A percentile compares a stretch with the other conserved stretches of the same genome.
These are phyloP conservation scores for Solanum microdontum DNA, from an alignment of 257 asterid genomes.

Conservation along the genomic window DNA sequence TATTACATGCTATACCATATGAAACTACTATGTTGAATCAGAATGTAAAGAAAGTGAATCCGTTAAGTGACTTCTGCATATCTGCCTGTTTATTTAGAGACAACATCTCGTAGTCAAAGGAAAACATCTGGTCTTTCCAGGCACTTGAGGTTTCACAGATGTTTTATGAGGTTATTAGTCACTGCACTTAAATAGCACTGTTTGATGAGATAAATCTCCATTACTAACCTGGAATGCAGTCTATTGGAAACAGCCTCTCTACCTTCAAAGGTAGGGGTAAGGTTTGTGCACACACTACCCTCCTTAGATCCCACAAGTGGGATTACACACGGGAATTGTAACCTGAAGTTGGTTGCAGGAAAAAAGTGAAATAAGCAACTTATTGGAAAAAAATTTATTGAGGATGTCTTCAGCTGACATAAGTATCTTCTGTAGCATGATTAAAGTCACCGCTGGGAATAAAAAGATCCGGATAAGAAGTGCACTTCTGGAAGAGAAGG, in stretches of 20 bases:
- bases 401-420: not conserved
- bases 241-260: not conserved
- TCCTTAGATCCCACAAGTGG: not conserved
- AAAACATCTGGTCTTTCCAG: not conserved
- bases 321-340: not conserved
- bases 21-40: not conserved
- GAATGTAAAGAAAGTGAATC: not conserved
- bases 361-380: not conserved
- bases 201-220: not conserved
- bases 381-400: not conserved
- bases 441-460: not conserved
- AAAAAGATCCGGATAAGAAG: not conserved
- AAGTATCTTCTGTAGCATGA: not conserved
- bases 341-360: not conserved
- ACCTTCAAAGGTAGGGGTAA: not conserved
- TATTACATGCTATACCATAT: not conserved
- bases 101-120: not conserved
- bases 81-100: not conserved
- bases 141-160: not conserved
- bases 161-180: not conserved
- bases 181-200: not conserved
- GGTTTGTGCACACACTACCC: not conserved
- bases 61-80: not conserved
- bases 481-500: not conserved
- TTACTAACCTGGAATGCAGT: not conserved